Base-by-base conservation (phyloP, 106 monocot species). In the Allium fistulosum region DNA sequence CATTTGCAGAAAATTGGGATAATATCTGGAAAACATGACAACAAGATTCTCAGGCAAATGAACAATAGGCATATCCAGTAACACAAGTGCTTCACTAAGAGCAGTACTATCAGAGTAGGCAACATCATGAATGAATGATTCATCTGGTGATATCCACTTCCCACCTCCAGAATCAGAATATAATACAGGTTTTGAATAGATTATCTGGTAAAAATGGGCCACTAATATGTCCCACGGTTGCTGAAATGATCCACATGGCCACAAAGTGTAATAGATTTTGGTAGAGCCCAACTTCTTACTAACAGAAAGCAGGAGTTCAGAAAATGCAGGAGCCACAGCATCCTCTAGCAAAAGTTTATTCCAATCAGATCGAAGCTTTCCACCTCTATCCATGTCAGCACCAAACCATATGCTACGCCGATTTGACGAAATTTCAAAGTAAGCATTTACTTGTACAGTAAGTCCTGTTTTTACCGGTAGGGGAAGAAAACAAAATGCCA, bases 341-440 rank as follows among this genome's bases (percentile, higher is more conserved):
- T 90, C 84, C 79, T 87, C 87, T 60, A 99, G 75, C 61, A 99
- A 73, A 77, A 93, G 81, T 75, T 62, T 84, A 71, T 99, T 99
- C 99, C 99, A 99, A 50, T 99, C 92, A 74, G 99, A 99, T 53
- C 93, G 89, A 75, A 90, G 82, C 75, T 92, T 99, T 51, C 93
- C 99, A 74, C 82, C 89, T 63, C 90, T 79, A 59, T 99, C 93
- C 99, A 99, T 90, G 71, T 99, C 92, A 69, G 76, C 80, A 16
- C 99, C 99, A 90, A 85, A 92, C 99, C 99, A 99, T 73, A 99
- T 87, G 63, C 75, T 85, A 22, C 92, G 99, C 14, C 99, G 75
- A 73, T 99, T 99, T n/a, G 99, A 92, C 8, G 93, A 90, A 64
- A 99, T 81, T 82, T 99, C 99, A 85, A 99, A 99, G 60, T 85